Conservation (phyloP, 352 stramenopile species). For the Globisporangium acanthophoron region DNA sequence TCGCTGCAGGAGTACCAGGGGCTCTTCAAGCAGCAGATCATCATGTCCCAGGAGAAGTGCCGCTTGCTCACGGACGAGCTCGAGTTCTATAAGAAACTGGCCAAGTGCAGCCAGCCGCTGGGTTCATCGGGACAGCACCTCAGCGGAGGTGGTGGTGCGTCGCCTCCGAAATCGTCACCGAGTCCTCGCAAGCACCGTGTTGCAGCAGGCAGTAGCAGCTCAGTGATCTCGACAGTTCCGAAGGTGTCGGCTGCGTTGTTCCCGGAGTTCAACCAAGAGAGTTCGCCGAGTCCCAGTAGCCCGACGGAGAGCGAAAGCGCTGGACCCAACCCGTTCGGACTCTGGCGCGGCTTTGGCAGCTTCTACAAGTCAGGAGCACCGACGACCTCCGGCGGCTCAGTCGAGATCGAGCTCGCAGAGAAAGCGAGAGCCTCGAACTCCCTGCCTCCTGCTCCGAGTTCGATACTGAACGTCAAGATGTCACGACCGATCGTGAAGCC, state of each 20-base stretch:
- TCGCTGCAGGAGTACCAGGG: constrained; percentile 75
- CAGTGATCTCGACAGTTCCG: neutral
- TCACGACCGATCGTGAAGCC: constrained; percentile 12
- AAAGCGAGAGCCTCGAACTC: neutral
- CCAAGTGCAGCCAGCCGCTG: constrained; percentile 37
- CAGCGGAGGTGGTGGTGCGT: neutral
- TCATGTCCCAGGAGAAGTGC: constrained; percentile 78
- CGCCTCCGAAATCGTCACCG: constrained; percentile 7
- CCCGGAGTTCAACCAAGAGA: constrained; percentile 7
- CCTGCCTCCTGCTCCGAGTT: neutral
- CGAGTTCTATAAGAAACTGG: constrained; percentile 80
- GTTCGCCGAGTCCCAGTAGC: neutral
- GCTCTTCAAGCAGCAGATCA: constrained; percentile 78
- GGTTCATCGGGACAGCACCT: constrained; percentile 18
- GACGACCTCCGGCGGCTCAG: neutral
- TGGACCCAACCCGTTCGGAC: constrained; percentile 3
- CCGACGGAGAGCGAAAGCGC: neutral
- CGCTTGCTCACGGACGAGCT: constrained; percentile 70
- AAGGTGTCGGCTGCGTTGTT: constrained; percentile 3
- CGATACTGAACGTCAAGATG: constrained; percentile 10
- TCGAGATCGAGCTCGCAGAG: constrained; percentile 10
- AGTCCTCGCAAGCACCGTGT: constrained; percentile 13
- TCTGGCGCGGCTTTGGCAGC: constrained; percentile 12
- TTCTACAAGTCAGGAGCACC: neutral
- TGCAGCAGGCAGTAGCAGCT: neutral